phyloP scores from a whole-genome alignment of 805 yeast genomes.

The Kuraishia piskuri region DNA sequence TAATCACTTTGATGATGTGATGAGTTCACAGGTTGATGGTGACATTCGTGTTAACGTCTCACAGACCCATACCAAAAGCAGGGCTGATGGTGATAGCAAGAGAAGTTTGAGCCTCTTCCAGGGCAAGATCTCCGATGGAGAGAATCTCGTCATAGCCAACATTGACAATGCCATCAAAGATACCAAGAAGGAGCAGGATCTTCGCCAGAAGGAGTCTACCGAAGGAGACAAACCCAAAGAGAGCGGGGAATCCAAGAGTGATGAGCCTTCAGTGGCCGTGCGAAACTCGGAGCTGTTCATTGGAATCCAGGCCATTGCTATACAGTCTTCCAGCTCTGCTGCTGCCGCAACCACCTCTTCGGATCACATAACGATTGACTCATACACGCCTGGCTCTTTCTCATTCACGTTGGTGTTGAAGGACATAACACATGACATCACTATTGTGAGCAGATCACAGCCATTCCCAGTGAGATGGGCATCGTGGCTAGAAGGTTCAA shows the following conservation, averaged over 20 bases:
- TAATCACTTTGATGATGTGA: conserved; percentile 49
- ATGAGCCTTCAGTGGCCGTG: conserved; percentile 4
- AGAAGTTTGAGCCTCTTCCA: conserved; percentile 59
- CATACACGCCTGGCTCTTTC: conserved; percentile 47
- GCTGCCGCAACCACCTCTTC: conserved; percentile 15
- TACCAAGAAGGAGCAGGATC: conserved; percentile 14
- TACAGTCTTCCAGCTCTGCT: conserved; percentile 12
- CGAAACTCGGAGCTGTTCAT: conserved; percentile 20
- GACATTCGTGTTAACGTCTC: conserved; percentile 55
- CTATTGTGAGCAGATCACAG: conserved; percentile 73
- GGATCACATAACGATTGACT: conserved; percentile 32
- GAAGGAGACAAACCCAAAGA: conserved; percentile 1
- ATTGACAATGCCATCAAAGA: conserved; percentile 63
- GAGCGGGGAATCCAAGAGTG: neutral
- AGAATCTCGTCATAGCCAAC: conserved; percentile 81
- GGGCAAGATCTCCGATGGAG: conserved; percentile 78
- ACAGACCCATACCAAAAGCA: conserved; percentile 28
- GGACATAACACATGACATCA: conserved; percentile 72
- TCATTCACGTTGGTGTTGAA: conserved; percentile 67
- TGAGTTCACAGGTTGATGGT: conserved; percentile 68
- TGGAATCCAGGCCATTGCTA: conserved; percentile 20
- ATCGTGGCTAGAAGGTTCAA: conserved; percentile 61
- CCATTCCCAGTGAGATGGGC: conserved; percentile 90
- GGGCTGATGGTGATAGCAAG: conserved; percentile 12
- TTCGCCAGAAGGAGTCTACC: conserved; percentile 1